These are phyloP conservation scores for Oryza nivara DNA, from an alignment of 176 grass and related monocot species.

Conservation along the genomic window DNA sequence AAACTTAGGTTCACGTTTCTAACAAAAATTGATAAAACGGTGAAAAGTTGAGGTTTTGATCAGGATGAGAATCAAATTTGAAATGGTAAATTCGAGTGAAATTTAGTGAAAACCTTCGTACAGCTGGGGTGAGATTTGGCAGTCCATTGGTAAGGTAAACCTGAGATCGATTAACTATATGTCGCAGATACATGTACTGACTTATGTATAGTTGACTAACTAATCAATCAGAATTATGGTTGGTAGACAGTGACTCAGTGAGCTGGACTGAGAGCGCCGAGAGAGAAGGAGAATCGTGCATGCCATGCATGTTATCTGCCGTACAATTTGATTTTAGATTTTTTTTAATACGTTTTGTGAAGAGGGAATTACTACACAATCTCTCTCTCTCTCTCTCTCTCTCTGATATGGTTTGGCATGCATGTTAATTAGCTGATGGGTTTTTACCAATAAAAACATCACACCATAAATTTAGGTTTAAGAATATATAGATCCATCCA, in stretches of 20 bases:
- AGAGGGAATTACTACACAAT: background rate
- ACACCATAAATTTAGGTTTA: no score
- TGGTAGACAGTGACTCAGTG: background rate
- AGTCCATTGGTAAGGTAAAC: no score
- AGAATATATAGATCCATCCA: no score
- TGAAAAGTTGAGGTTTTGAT: no score
- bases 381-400: background rate
- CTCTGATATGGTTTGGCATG: background rate
- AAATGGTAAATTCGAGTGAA: no score
- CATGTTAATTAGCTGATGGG: background rate
- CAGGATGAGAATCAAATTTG: no score
- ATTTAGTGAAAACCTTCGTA: no score
- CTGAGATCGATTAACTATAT: no score
- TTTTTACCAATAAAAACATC: background rate
- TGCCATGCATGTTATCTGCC: background rate
- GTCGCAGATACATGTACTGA: background rate
- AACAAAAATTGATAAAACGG: no score
- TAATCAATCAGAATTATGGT: background rate
- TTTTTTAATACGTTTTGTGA: background rate
- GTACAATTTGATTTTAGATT: background rate
- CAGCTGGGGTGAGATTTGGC: no score
- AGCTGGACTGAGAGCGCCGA: background rate
- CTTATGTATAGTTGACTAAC: background rate
- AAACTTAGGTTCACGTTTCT: background rate
- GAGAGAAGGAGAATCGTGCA: background rate